These are phyloP conservation scores for Flaveria trinervia DNA, from an alignment of 129 eudicot genomes.

Conservation along the genomic window DNA sequence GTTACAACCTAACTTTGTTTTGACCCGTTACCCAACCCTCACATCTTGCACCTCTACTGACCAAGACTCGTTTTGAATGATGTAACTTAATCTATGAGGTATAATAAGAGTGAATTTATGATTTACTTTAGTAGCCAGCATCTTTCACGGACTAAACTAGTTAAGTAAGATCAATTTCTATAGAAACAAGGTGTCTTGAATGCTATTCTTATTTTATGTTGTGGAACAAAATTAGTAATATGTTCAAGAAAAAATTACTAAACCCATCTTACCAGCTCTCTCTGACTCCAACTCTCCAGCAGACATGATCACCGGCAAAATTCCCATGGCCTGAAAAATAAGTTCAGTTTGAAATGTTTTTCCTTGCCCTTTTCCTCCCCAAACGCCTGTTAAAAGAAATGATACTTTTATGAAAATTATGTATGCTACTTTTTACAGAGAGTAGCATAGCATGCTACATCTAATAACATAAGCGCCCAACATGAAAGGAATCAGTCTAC, in stretches of 20 bases:
- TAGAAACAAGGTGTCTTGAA: neutral
- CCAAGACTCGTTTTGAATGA: neutral
- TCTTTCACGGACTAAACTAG: neutral
- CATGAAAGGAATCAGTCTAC: constrained; percentile 1
- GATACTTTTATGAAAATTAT: constrained; percentile 11
- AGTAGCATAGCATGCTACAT: constrained; percentile 1
- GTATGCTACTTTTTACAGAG: neutral
- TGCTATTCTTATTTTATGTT: neutral
- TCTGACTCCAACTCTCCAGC: constrained; percentile 99
- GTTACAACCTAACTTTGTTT: neutral
- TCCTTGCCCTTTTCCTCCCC: constrained; percentile 99
- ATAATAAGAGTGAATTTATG: neutral
- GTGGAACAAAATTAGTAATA: neutral
- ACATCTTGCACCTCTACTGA: neutral
- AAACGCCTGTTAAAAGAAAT: constrained; percentile 56
- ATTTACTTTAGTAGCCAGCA: neutral
- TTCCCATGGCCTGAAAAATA: constrained; percentile 88
- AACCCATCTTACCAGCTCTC: constrained; percentile 74
- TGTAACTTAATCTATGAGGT: neutral
- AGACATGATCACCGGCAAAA: constrained; percentile 93
- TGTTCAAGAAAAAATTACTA: constrained; percentile 6
- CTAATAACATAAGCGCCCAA: neutral
- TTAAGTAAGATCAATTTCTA: neutral
- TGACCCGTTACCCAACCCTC: neutral
- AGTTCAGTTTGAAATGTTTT: constrained; percentile 98